Conservation (phyloP, 176 grass and related monocot species). For the Triticum urartu region DNA sequence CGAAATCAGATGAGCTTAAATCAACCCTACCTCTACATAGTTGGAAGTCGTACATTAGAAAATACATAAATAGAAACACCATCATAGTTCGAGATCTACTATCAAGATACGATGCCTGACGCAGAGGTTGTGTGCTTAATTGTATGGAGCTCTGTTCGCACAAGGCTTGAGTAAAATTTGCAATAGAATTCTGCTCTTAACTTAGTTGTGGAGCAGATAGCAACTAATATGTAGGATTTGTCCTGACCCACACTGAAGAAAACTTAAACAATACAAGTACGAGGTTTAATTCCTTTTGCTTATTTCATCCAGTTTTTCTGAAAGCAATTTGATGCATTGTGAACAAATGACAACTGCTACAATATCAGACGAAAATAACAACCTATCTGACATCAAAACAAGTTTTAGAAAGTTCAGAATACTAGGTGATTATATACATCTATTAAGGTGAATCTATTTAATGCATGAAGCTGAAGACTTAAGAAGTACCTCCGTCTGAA, state of each 20-base stretch:
- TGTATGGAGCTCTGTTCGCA: not conserved
- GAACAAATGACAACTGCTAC: not conserved
- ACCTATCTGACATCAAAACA: not conserved
- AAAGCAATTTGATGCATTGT: not conserved
- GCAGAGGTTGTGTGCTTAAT: not conserved
- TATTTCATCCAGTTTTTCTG: too few relatives aligned
- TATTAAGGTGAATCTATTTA: not conserved
- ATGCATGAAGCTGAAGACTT: not conserved
- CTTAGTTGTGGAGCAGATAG: too few relatives aligned
- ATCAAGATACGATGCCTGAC: not conserved
- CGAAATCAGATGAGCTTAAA: not conserved
- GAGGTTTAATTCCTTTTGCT: too few relatives aligned
- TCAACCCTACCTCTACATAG: not conserved
- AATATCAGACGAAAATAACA: not conserved
- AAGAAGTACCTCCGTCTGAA: slow-evolving; percentile 55
- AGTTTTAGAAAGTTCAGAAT: not conserved
- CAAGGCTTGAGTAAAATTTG: not conserved
- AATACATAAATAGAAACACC: not conserved
- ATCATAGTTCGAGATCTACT: not conserved
- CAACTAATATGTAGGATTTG: too few relatives aligned
- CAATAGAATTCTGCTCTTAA: too few relatives aligned
- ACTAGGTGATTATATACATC: not conserved
- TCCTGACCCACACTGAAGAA: too few relatives aligned
- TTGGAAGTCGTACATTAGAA: not conserved
- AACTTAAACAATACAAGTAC: too few relatives aligned